These are phyloP conservation scores for Chlorophyllum brunneum DNA, from an alignment of 768 basidiomycete species.

Conservation along the genomic window DNA sequence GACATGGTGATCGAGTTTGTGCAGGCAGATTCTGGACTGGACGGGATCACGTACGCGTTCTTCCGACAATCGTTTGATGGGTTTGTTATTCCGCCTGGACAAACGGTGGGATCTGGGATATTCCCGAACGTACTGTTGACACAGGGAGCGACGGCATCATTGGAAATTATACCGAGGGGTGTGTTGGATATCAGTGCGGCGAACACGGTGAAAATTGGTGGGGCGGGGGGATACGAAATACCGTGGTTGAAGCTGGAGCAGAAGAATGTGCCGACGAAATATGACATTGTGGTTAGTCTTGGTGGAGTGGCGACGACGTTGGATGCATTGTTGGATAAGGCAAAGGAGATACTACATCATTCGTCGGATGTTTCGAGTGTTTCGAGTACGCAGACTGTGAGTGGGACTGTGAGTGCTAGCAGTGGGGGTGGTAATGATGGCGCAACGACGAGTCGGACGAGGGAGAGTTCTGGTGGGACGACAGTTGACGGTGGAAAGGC, in stretches of 20 bases:
- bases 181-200: conserved; percentile 51
- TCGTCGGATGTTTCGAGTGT: neutral
- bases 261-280: conserved; percentile 47
- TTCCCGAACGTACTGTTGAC: conserved; percentile 56
- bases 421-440: neutral
- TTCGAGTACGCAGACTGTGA: neutral
- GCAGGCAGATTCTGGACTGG: conserved; percentile 50
- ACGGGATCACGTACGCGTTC: conserved; percentile 52
- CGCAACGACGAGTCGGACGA: too few species aligned
- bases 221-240: conserved; percentile 52
- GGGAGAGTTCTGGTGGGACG: too few species aligned
- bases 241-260: conserved; percentile 66
- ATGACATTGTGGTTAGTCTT: conserved; percentile 28
- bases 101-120: conserved; percentile 58
- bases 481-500: too few species aligned
- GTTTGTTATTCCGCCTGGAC: conserved; percentile 54
- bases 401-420: neutral
- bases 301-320: neutral
- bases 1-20: conserved; percentile 54
- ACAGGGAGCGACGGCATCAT: conserved; percentile 52
- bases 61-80: conserved; percentile 51
- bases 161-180: conserved; percentile 53
- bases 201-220: conserved; percentile 40
- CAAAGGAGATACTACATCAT: conserved; percentile 1
- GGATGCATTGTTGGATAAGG: conserved; percentile 18